Evolutionary conservation across 2,329 filamentous ascomycete species (phyloP).

Genomic region (Calonectria henricotiae): DNA sequence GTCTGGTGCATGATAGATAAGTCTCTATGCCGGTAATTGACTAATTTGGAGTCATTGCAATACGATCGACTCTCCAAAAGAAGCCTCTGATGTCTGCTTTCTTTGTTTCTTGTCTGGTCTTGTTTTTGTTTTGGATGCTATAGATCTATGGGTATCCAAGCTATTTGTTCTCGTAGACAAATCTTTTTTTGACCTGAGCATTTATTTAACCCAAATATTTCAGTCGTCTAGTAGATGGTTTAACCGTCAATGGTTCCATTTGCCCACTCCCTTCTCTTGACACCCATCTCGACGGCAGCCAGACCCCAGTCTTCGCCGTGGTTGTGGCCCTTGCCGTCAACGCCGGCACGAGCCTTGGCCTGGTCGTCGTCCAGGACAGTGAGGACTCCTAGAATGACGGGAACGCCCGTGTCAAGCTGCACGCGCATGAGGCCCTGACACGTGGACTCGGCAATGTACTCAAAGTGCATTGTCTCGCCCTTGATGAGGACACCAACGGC

Average conservation of each 20-base stretch:
- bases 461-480: constrained; percentile 99
- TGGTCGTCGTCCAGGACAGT: constrained; percentile 93
- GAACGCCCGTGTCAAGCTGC: constrained; percentile 89
- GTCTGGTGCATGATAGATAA: constrained; percentile 55
- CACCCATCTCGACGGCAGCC: constrained; percentile 93
- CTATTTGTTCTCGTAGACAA: not conserved
- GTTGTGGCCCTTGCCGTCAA: constrained; percentile 82
- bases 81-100: constrained; percentile 30
- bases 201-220: constrained; percentile 27
- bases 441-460: constrained; percentile 95
- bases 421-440: constrained; percentile 95
- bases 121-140: constrained; percentile 26
- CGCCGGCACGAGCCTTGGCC: constrained; percentile 86
- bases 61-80: constrained; percentile 30
- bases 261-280: constrained; percentile 89
- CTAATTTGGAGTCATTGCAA: constrained; percentile 50
- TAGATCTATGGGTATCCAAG: constrained; percentile 24
- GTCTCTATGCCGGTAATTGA: constrained; percentile 54
- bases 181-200: constrained; percentile 6
- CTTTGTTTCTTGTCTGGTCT: not conserved
- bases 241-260: constrained; percentile 74
- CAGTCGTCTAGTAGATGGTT: constrained; percentile 11
- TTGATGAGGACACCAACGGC: constrained; percentile 98
- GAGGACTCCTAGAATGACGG: constrained; percentile 92
- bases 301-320: constrained; percentile 97